Conservation (phyloP, 2,329 filamentous ascomycete genomes). For the Alternaria sp. region DNA sequence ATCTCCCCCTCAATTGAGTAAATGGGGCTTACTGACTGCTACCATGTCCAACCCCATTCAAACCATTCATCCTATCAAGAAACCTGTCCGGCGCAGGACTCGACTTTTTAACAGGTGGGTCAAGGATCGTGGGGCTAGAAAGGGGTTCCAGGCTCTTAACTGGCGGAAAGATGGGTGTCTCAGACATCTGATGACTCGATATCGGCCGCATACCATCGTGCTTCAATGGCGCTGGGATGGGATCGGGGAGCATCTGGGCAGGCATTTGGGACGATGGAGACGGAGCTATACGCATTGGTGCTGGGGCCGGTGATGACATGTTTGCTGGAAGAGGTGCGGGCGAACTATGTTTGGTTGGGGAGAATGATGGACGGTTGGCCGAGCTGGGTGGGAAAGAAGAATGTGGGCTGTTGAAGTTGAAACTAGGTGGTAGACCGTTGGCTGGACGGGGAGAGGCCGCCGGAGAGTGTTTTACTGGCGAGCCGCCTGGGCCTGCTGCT, state of each 20-base stretch:
- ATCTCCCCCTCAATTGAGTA: background rate
- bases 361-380: conserved; percentile 45
- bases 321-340: conserved; percentile 45
- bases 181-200: conserved; percentile 44
- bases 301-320: conserved; percentile 44
- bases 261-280: conserved; percentile 41
- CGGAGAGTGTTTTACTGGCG: conserved; percentile 48
- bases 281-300: conserved; percentile 37
- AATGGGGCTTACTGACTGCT: background rate
- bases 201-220: conserved; percentile 50
- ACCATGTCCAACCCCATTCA: background rate
- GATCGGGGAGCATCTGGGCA: conserved; percentile 46
- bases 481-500: conserved; percentile 37
- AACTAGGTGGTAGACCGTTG: conserved; percentile 42
- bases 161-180: conserved; percentile 64
- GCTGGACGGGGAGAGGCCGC: conserved; percentile 45
- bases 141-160: conserved; percentile 66
- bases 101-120: conserved; percentile 66
- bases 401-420: conserved; percentile 54
- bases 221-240: conserved; percentile 57
- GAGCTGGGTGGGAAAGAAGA: conserved; percentile 55
- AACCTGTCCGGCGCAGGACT: conserved; percentile 22
- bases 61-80: background rate
- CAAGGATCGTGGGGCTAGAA: conserved; percentile 64
- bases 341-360: conserved; percentile 51